Base-by-base conservation (phyloP, 202 grass and related monocot genomes). In the Dendrocalamus latiflorus region DNA sequence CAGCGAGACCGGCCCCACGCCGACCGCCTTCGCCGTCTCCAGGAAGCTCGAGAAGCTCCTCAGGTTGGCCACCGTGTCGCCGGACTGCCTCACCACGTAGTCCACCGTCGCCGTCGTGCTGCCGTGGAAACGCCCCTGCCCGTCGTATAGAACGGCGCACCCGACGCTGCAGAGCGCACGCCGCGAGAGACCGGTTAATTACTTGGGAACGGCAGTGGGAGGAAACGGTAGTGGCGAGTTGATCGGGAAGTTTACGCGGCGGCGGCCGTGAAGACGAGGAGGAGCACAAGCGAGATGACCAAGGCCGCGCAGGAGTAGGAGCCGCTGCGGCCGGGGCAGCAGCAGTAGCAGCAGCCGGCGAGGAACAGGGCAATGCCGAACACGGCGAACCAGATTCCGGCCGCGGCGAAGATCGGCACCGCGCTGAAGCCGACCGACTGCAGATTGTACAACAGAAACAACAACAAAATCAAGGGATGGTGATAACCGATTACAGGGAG, bases 401-500 rank as follows among this genome's bases (percentile, higher is more conserved):
- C 89, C 64, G 91, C 74, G 37, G 89, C 71, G 59, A 98, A 98
- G 6, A 95, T 63, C 8, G 95, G 85, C 64, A 74, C 95, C 38
- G 91, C 87, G 28, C 80, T 91, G 84, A 93, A 98, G 57, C 87
- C 87, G 22, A 95, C 89, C 9, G 95, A 95, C 95, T 98, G 90
- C 82, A 38, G 24, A 33, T 22, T 0, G 5, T 50, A 48, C 1
- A 20, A 6, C 20, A 16, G 51, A 60, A 51, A 51, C 39, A 37
- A n/a, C 15, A 16, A 1, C n/a, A n/a, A n/a, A 44, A 34, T 54
- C 1, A 63, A 39, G 24, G n/a, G n/a, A n/a, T n/a, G n/a, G n/a
- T n/a, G n/a, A n/a, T n/a, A 64, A 36, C 1, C 1, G 6, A 30
- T n/a, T n/a, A n/a, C n/a, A 45, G 7, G 26, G 4, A 20, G 17